phyloP scores from a whole-genome alignment of 257 asterid genomes.

The Leonotis leonurus region DNA sequence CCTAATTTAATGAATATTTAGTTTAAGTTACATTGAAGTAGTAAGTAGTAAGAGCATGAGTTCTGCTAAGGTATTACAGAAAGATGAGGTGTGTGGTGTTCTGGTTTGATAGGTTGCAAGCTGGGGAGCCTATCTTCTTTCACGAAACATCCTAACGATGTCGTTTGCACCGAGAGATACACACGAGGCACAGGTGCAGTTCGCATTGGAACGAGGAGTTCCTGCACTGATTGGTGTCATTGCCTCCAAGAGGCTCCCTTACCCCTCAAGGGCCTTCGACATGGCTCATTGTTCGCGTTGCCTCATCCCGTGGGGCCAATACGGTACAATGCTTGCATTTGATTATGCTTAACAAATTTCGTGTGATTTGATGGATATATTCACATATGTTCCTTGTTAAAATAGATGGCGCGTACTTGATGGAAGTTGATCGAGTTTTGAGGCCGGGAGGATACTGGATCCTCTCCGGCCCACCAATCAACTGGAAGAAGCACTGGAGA shows the following conservation, averaged over 20 bases:
- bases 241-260: slow-evolving; percentile 89
- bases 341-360: not conserved
- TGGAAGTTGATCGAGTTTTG: slow-evolving; percentile 73
- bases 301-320: slow-evolving; percentile 87
- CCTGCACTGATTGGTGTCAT: slow-evolving; percentile 84
- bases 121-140: slow-evolving; percentile 85
- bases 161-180: slow-evolving; percentile 93
- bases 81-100: not conserved
- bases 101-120: slow-evolving; percentile 59
- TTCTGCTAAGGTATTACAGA: too few species aligned
- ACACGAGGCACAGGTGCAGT: slow-evolving; percentile 85
- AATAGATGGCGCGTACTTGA: slow-evolving; percentile 67
- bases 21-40: too few species aligned
- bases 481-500: slow-evolving; percentile 67
- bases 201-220: slow-evolving; percentile 83
- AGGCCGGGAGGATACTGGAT: slow-evolving; percentile 96
- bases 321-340: slow-evolving; percentile 29
- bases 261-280: slow-evolving; percentile 82
- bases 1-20: too few species aligned
- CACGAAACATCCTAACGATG: slow-evolving; percentile 62
- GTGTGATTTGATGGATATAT: not conserved
- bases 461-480: slow-evolving; percentile 87
- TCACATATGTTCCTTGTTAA: not conserved
- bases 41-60: not conserved
- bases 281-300: slow-evolving; percentile 96